Base-by-base conservation (phyloP, 768 basidiomycete genomes). In the Brasilioporus rufonigricans region DNA sequence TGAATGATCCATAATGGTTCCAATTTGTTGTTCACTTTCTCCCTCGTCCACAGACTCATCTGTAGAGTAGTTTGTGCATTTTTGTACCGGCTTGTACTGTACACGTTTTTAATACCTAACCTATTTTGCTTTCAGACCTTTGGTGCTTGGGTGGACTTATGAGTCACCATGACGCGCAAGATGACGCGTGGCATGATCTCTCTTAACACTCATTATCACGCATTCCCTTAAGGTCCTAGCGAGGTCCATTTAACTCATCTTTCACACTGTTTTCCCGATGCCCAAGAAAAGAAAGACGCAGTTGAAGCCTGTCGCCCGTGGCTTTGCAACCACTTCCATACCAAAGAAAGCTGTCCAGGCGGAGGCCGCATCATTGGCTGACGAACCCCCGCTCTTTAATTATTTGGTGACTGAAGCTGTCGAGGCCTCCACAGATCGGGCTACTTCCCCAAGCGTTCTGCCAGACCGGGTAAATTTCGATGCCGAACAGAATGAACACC, bases 261-360 rank as follows among this genome's bases (percentile, higher is more conserved):
- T 33, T 29, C 44, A 39, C 46, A 5, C 29, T 16, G 33, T 31
- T 24, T 40, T 40, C 29, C 21, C 49, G 41, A 90, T 90, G 89
- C 77, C 85, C 56, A 93, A 91, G 77, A 91, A 90, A 77, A 93
- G 86, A 79, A 93, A 90, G 74, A 83, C 84, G 7, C 85, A 90
- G 67, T 68, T 88, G 62, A 91, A 89, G 71, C 82, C 87, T 21
- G 76, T 88, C 39, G 80, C 71, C 39, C 84, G 92, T 52, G 89
- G 89, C 16, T 91, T 93, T 64, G 84, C 87, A 41, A 91, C 91
- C 5, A 88, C 85, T 19, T 93, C 91, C 12, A 78, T 91, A 26
- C 88, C 89, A 29, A 92, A 92, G 78, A 93, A 91, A 71, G 71
- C 73, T 40, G 66, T 73, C 16, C 74, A 71, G 38, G 59, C 54